Evolutionary conservation across 108 stramenopile genomes (phyloP).

Genomic region (Skeletonema marinoi): DNA sequence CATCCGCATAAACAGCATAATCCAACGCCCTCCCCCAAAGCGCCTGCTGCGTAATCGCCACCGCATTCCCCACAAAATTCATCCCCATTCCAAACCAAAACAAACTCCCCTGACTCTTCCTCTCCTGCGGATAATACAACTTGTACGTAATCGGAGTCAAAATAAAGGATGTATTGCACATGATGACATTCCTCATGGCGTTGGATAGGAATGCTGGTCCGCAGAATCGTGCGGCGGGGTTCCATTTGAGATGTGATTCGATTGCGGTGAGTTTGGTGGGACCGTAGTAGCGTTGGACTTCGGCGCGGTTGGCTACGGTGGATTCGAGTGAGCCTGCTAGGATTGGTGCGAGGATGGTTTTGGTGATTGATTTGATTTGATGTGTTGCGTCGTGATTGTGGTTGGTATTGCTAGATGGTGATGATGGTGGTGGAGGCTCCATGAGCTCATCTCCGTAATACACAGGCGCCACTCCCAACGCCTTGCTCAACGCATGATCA

Average conservation of each 20-base stretch:
- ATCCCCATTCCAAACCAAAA: conserved; percentile 77
- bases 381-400: conserved; percentile 13
- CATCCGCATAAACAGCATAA: conserved; percentile 21
- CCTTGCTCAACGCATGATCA: conserved; percentile 56
- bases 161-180: conserved; percentile 68
- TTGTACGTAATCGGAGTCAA: conserved; percentile 73
- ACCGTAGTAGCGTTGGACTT: conserved; percentile 78
- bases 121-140: conserved; percentile 74
- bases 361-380: conserved; percentile 31
- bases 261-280: conserved; percentile 43
- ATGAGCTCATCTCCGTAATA: conserved; percentile 70
- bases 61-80: conserved; percentile 75
- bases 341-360: conserved; percentile 56
- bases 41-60: conserved; percentile 83
- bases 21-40: conserved; percentile 76
- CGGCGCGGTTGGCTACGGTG: conserved; percentile 71
- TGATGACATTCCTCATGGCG: conserved; percentile 57
- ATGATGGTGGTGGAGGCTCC: conserved; percentile 36
- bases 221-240: conserved; percentile 26
- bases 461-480: conserved; percentile 56
- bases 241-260: conserved; percentile 44
- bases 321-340: conserved; percentile 62
- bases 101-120: conserved; percentile 54
- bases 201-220: conserved; percentile 56
- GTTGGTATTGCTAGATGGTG: background rate